Base-by-base conservation (phyloP, 1,139 yeast species). In the Debaryomycetaceae sp. region DNA sequence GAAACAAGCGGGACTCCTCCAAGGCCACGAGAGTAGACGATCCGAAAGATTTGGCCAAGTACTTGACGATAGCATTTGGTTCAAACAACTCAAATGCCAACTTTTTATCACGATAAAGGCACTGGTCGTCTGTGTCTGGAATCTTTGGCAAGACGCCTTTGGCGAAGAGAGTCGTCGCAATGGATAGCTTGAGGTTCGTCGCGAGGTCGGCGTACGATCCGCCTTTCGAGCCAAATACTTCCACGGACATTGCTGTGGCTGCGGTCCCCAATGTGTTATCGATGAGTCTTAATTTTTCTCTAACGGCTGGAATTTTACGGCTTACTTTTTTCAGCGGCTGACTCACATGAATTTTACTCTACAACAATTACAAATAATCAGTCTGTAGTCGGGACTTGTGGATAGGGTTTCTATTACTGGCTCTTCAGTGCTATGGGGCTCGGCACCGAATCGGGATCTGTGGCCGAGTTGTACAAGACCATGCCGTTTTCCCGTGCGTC, bases 61-160 rank as follows among this genome's bases (percentile, higher is more conserved):
- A 83, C 51, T 78, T 74, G 34, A 83, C 86, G 35, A 86, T 79
- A 15, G 96, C 82, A 50, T 86, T 83, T 21, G 92, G 70, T 52
- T 85, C 95, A 36, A 70, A 58, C 40, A 86, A 64, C 40, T 66
- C 69, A 33, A 77, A 69, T 12, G 51, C 59, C 22, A 51, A 37
- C 42, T 43, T 50, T 38, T 51, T 47, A 40, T 58, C 55, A 26
- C 47, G 44, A 31, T 72, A 54, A 15, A 63, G 48, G 27, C 57
- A 47, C 29, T 55, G 62, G 28, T 58, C 62, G 25, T 55, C 63
- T 23, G 52, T 49, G 32, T 51, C 48, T 29, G 49, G 39, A 15
- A 47, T 25, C 34, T 42, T 33, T 44, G 51, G 41, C 37, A 51
- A 33, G 15, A 59, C 36, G 23, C 55, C 43, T n/a, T 59, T 58